Evolutionary conservation across 164 flowering plant genomes (phyloP), one percentile per base, ranked within the genome.

Genomic region (Kalanchoe fedtschenkoi): DNA sequence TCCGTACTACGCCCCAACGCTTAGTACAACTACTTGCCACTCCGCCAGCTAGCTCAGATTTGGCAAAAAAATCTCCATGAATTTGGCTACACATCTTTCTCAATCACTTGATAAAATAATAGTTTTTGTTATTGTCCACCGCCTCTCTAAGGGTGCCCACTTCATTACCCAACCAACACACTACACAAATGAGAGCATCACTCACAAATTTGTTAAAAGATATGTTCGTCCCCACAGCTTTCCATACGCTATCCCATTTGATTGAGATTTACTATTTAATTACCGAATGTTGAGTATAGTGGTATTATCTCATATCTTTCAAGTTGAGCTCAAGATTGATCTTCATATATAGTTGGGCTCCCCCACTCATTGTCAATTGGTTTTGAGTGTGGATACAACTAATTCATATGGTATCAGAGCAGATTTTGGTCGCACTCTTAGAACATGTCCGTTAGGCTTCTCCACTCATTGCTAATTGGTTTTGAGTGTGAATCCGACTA

Each of bases 51-150:
- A 0, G 1, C 3, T 33, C 37, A 46, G 6, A 24, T 60, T 4
- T 66, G 58, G 63, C n/a, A 44, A 19, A 0, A 58, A 66, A 2
- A 28, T 65, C 2, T 11, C 43, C n/a, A 47, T 59, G 35, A 44
- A 66, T 26, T 66, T 66, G 17, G 46, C 59, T 34, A 39, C 44
- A 1, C 56, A 61, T 0, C 17, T 66, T 0, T 63, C 68, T 5
- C 0, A 1, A 4, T 66, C 58, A 0, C 0, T 17, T 0, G 62
- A 57, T 9, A 16, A 32, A 2, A 4, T 29, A 3, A 14, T 60
- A 2, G 33, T 65, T 0, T 16, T 65, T 2, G 62, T 65, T 4
- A 42, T 65, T 1, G 62, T 65, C 0, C 56, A 65, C n/a, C 55
- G 61, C 0, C 22, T 65, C 0, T 1, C 57, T 0, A 65, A 65